These are phyloP conservation scores for Gaeumannomyces sp. DNA, from an alignment of 2,329 filamentous ascomycete genomes.

Conservation along the genomic window DNA sequence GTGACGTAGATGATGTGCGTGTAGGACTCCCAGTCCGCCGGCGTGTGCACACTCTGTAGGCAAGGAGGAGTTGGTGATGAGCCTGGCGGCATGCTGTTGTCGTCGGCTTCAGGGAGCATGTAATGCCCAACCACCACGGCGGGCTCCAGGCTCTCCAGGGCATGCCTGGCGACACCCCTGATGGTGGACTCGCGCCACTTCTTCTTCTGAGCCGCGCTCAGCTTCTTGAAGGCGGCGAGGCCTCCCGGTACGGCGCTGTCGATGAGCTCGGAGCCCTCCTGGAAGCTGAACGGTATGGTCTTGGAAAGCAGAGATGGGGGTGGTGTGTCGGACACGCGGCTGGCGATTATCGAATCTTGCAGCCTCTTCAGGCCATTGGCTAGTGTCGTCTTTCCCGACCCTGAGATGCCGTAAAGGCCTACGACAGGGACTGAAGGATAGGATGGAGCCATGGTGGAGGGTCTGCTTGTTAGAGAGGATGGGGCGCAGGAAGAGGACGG, in stretches of 20 bases:
- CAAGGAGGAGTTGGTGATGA: neutral
- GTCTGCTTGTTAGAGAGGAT: neutral
- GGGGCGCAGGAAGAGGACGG: neutral
- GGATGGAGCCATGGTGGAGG: neutral
- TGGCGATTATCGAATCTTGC: no score
- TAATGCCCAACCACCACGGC: constrained; percentile 50
- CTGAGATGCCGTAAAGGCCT: constrained; percentile 9
- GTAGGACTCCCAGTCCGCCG: constrained; percentile 38
- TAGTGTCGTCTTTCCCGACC: constrained; percentile 34
- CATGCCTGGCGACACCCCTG: constrained; percentile 25
- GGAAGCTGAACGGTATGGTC: constrained; percentile 37
- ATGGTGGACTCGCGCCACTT: constrained; percentile 39
- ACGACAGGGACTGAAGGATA: neutral
- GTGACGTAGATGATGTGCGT: constrained; percentile 56
- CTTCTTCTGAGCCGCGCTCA: constrained; percentile 30
- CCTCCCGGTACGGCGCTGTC: constrained; percentile 35
- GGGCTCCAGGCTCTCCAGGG: constrained; percentile 20
- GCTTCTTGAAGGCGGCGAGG: constrained; percentile 38
- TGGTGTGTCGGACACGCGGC: neutral
- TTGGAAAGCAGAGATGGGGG: neutral
- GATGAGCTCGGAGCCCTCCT: constrained; percentile 48
- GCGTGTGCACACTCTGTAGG: constrained; percentile 30
- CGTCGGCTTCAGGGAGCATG: constrained; percentile 37
- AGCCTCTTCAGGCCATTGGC: constrained; percentile 31
- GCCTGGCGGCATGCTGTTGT: constrained; percentile 14